Percentiles rank a stretch among this genome's conserved stretches.
phyloP scores from a whole-genome alignment of 257 asterid species.

The Fraxinus americana region DNA sequence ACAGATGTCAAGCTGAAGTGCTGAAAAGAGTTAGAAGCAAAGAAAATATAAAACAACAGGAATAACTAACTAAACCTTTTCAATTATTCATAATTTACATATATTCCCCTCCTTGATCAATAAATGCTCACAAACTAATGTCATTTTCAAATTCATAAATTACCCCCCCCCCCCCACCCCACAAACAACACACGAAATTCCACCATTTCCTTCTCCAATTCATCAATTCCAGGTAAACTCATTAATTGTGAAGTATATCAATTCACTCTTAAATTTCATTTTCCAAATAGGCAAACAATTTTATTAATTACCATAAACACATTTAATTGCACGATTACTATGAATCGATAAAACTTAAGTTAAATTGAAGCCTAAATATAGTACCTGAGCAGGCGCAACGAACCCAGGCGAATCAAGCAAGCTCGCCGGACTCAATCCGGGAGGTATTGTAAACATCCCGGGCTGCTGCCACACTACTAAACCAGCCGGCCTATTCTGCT shows the following conservation, averaged over 20 bases:
- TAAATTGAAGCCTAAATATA: slow-evolving; percentile 5
- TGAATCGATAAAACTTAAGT: neutral
- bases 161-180: too few species aligned
- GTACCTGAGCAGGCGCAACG: slow-evolving; percentile 64
- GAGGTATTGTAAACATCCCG: slow-evolving; percentile 60
- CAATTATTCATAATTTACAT: neutral
- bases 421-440: slow-evolving; percentile 76
- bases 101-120: neutral
- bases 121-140: neutral
- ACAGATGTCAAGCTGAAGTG: too few species aligned
- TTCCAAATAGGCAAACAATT: neutral
- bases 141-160: neutral
- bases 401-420: slow-evolving; percentile 78
- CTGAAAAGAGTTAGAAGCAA: too few species aligned
- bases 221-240: neutral
- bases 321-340: neutral
- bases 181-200: neutral
- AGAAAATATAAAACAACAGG: too few species aligned
- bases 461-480: slow-evolving; percentile 48
- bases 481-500: slow-evolving; percentile 61
- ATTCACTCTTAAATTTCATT: neutral
- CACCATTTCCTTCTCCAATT: slow-evolving; percentile 4
- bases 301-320: neutral
- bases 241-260: too few species aligned
- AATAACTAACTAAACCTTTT: neutral